Conservation (phyloP, 2,329 filamentous ascomycete species). For the Xylariaceae sp. region DNA sequence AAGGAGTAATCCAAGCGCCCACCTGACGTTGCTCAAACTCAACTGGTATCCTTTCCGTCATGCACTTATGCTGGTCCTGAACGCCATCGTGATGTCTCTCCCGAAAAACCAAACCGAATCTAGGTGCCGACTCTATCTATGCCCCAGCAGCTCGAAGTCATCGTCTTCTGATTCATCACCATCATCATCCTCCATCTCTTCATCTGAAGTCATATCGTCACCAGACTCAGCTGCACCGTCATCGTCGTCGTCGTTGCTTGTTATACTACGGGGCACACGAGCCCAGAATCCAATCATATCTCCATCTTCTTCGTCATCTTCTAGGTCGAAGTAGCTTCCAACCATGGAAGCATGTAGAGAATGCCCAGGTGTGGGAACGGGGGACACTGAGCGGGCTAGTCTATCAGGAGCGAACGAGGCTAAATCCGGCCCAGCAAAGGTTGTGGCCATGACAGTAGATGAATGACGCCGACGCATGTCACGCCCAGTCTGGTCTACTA, state of each 20-base stretch:
- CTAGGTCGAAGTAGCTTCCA: conserved; percentile 33
- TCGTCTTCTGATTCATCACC: conserved; percentile 55
- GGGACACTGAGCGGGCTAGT: conserved; percentile 53
- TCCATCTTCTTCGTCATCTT: conserved; percentile 56
- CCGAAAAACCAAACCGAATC: conserved; percentile 23
- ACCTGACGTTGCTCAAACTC: conserved; percentile 20
- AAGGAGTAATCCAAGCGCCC: conserved; percentile 20
- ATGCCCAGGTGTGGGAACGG: conserved; percentile 37
- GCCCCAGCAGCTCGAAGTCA: conserved; percentile 43
- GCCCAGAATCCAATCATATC: conserved; percentile 67
- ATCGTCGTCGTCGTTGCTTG: conserved; percentile 46
- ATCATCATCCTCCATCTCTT: conserved; percentile 55
- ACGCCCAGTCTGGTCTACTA: conserved; percentile 28
- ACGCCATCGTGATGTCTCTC: conserved; percentile 37
- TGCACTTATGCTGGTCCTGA: conserved; percentile 34
- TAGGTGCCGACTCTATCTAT: conserved; percentile 37
- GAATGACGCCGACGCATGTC: conserved; percentile 43
- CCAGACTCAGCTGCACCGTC: conserved; percentile 40
- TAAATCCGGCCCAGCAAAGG: conserved; percentile 24
- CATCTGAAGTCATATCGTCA: conserved; percentile 43
- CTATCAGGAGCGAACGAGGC: conserved; percentile 44
- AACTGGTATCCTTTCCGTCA: conserved; percentile 33
- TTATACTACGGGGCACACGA: conserved; percentile 48
- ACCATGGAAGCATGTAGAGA: conserved; percentile 29
- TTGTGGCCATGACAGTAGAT: conserved; percentile 36